Conservation (phyloP, 306 rosid species). For the Cotoneaster glaucophyllus region DNA sequence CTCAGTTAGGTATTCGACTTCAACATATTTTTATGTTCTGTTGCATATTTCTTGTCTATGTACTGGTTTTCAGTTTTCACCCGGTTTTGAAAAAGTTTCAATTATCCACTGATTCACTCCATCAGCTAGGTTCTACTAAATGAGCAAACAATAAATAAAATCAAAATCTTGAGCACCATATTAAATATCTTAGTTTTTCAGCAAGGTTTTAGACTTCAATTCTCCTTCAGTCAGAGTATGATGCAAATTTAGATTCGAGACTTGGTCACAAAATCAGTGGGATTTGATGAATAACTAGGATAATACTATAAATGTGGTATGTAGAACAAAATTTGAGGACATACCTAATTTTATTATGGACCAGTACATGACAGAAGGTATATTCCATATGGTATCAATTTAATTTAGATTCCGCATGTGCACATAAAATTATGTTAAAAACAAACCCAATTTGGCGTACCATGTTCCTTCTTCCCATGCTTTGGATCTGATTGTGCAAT, state of each 20-base stretch:
- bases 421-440: not conserved
- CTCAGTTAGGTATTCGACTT: not conserved
- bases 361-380: not conserved
- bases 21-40: not conserved
- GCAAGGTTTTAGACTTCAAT: too few species aligned
- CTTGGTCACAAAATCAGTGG: not conserved
- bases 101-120: not conserved
- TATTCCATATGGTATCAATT: not conserved
- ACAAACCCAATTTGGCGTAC: conserved; percentile 26
- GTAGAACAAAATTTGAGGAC: too few species aligned
- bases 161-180: not conserved
- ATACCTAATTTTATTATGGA: too few species aligned
- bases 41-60: not conserved
- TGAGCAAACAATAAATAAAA: not conserved
- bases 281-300: not conserved
- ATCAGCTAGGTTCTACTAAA: not conserved
- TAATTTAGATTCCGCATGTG: not conserved
- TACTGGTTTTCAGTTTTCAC: not conserved
- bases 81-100: not conserved
- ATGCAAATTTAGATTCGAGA: not conserved
- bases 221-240: too few species aligned
- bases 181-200: not conserved
- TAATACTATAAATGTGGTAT: too few species aligned
- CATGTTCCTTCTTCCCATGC: conserved; percentile 46
- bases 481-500: conserved; percentile 79